Conservation (phyloP, 2,329 filamentous ascomycete species). For the Neofusicoccum laricinum region DNA sequence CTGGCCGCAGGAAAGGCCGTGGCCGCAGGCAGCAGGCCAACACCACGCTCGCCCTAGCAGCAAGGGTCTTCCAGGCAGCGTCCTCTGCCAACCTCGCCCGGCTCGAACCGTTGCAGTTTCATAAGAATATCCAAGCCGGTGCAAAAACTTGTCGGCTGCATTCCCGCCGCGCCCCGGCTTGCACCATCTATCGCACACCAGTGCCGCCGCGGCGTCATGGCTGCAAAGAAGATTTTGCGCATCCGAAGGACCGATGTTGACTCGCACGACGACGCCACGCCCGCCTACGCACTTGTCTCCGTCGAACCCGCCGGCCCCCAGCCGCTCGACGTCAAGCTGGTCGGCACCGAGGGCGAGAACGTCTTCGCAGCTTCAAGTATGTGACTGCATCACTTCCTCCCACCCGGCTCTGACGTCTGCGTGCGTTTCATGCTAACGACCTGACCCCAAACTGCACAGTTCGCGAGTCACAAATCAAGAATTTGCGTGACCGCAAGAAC, state of each 20-base stretch:
- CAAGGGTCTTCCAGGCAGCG: not conserved
- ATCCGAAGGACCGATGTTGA: slow-evolving; percentile 55
- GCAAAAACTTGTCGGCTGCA: not conserved
- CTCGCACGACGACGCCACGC: not conserved
- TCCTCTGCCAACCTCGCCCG: not conserved
- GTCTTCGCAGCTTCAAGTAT: slow-evolving; percentile 59
- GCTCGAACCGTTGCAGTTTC: slow-evolving; percentile 2
- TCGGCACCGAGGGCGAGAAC: slow-evolving; percentile 65
- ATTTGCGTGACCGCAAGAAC: slow-evolving; percentile 12
- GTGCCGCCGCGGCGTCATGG: slow-evolving; percentile 12
- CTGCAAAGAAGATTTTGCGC: slow-evolving; percentile 48
- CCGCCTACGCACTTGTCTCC: slow-evolving; percentile 59
- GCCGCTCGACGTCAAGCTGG: slow-evolving; percentile 63
- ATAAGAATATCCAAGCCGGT: not conserved
- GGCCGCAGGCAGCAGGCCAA: not conserved
- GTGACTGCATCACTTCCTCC: slow-evolving; percentile 30
- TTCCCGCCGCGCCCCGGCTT: not conserved
- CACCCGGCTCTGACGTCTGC: slow-evolving; percentile 23
- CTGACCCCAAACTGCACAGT: slow-evolving; percentile 24
- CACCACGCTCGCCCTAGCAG: not conserved
- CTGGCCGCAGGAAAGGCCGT: slow-evolving; percentile 5
- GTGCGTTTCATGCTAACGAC: slow-evolving; percentile 17
- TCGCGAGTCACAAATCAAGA: slow-evolving; percentile 30
- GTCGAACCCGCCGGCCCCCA: slow-evolving; percentile 51
- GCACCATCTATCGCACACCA: not conserved